Base-by-base conservation (phyloP, 1,284 basidiomycete species). In the Taiwanofungus camphoratus region DNA sequence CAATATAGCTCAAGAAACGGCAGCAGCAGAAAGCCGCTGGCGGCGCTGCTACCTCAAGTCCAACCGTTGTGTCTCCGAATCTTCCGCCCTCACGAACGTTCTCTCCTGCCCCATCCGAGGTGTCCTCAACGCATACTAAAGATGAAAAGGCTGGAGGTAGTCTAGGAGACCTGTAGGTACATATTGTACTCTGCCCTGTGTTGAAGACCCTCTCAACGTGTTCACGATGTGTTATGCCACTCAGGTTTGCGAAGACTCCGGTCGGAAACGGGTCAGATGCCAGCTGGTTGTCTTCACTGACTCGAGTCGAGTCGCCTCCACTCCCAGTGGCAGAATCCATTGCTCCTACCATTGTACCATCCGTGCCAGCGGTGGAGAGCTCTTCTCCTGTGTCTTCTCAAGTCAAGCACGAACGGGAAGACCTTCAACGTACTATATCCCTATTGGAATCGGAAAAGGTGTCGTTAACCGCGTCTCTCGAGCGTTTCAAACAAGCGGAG, bases 381-480 rank as follows among this genome's bases (percentile, higher is more conserved):
- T 46, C 44, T 26, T 52, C 41, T 24, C 43, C 42, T 13, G 42
- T 31, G 21, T 41, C 52, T 15, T 15, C 27, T 6, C 11, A 31
- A 16, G n/a, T n/a, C n/a, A 15, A 64, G 26, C 57, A 69, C 5
- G 58, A 66, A 23, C 60, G 53, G 4, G 41, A 74, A 52, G 82
- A 73, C 52, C 78, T 80, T 50, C 75, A 76, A 48, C 75, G 77
- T 50, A 81, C 79, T 0, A 83, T 88, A 40, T 69, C 78, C 26
- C 57, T 80, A 19, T 67, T 88, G 5, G 83, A 87, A 23, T 74
- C 78, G 3, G 84, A 87, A 58, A 87, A 86, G 60, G 72, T 75
- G 9, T 69, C 74, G 7, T 64, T 87, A 24, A 65, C 66, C 15
- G 59, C 73, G 12, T 73, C 79, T 23, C 55, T 82, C 23, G 71